Conservation (phyloP, 2,329 filamentous ascomycete genomes). For the Fusarium temperatum region DNA sequence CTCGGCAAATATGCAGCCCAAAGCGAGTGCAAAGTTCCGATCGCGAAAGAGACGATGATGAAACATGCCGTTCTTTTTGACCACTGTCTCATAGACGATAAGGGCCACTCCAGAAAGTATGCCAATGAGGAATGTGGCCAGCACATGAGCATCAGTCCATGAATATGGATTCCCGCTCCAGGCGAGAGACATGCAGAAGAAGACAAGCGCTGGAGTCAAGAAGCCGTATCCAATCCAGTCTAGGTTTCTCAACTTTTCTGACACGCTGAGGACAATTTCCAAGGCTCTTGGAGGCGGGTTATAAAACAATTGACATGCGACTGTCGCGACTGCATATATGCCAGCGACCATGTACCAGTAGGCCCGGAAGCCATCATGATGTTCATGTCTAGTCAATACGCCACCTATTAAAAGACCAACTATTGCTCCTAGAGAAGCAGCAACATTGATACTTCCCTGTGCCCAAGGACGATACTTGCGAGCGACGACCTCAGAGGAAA, state of each 20-base stretch:
- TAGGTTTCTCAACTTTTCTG: background rate
- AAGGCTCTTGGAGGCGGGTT: background rate
- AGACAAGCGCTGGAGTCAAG: background rate
- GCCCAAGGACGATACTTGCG: background rate
- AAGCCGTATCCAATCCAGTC: background rate
- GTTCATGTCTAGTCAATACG: background rate
- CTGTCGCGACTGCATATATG: background rate
- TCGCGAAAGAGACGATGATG: background rate
- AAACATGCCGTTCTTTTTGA: background rate
- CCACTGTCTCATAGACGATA: background rate
- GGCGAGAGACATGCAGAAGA: background rate
- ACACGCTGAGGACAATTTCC: background rate
- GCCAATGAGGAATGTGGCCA: background rate
- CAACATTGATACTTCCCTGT: background rate
- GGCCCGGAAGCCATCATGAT: background rate
- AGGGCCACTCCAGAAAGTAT: background rate
- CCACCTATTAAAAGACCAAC: background rate
- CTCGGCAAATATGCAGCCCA: background rate
- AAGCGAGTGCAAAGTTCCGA: background rate
- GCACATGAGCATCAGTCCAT: background rate
- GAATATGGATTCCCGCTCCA: background rate
- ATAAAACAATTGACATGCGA: background rate
- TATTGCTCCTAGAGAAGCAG: background rate
- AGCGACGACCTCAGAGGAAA: background rate
- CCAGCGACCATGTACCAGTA: conserved; percentile 3